Conservation (phyloP, 495 filamentous ascomycete species). For the Echria macrotheca region DNA sequence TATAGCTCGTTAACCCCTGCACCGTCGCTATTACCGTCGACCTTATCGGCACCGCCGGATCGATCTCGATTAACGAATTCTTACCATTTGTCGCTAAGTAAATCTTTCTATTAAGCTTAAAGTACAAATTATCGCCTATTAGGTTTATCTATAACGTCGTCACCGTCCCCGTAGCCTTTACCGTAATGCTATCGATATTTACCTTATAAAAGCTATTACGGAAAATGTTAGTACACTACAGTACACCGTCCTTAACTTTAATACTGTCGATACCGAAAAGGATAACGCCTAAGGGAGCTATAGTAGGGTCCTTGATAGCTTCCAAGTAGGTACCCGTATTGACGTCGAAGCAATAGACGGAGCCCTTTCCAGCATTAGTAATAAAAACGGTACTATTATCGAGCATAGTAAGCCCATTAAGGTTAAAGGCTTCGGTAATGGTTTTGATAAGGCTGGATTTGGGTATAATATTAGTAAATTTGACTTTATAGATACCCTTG, state of each 20-base stretch:
- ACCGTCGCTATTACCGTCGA: conserved; percentile 26
- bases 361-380: conserved; percentile 35
- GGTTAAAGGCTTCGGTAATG: conserved; percentile 33
- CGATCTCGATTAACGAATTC: conserved; percentile 36
- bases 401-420: conserved; percentile 37
- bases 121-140: conserved; percentile 38
- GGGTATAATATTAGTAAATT: conserved; percentile 29
- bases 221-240: conserved; percentile 44
- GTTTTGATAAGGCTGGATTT: conserved; percentile 29
- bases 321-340: conserved; percentile 30
- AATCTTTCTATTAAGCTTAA: conserved; percentile 34
- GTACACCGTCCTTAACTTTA: conserved; percentile 26
- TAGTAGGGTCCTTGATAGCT: conserved; percentile 33
- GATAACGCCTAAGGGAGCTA: conserved; percentile 32
- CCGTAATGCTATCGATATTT: conserved; percentile 31
- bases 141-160: conserved; percentile 35
- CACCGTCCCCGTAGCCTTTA: conserved; percentile 27
- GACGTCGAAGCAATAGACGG: conserved; percentile 37
- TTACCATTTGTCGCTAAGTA: conserved; percentile 36
- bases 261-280: conserved; percentile 34
- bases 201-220: conserved; percentile 38
- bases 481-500: conserved; percentile 35
- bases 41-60: conserved; percentile 26
- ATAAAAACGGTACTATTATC: conserved; percentile 35
- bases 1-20: conserved; percentile 31